These are phyloP conservation scores for Lagenaria siceraria DNA, from an alignment of 306 rosid species.

Conservation along the genomic window DNA sequence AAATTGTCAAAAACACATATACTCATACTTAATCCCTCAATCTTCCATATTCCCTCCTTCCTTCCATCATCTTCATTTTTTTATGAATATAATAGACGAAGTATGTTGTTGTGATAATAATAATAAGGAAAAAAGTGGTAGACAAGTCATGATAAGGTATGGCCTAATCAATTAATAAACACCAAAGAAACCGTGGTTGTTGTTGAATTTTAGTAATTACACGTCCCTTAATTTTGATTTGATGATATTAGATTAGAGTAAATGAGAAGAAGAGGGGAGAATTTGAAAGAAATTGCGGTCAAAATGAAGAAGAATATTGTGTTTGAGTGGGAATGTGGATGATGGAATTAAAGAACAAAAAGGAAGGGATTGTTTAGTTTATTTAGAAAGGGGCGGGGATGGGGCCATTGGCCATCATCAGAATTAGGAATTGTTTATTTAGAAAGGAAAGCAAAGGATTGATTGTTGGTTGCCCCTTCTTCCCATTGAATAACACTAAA, in stretches of 20 bases:
- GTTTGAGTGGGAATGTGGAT: background rate
- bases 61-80: background rate
- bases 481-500: background rate
- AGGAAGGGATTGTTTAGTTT: background rate
- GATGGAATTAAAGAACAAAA: background rate
- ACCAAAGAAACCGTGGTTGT: too few species aligned
- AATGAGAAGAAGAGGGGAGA: background rate
- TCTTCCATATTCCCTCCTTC: too few species aligned
- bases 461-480: background rate
- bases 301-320: background rate
- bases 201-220: too few species aligned
- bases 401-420: background rate
- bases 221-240: too few species aligned
- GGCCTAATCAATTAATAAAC: too few species aligned
- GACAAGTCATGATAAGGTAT: too few species aligned
- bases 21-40: too few species aligned
- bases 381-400: too few species aligned
- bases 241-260: background rate
- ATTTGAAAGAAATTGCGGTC: background rate
- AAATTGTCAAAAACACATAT: background rate
- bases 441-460: constrained; percentile 34
- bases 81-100: too few species aligned
- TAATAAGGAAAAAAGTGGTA: too few species aligned
- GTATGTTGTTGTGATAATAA: too few species aligned
- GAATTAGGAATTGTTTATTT: constrained; percentile 9